These are phyloP conservation scores for Apophysomyces variabilis DNA, from an alignment of 371 early-diverging fungal genomes.

Conservation along the genomic window DNA sequence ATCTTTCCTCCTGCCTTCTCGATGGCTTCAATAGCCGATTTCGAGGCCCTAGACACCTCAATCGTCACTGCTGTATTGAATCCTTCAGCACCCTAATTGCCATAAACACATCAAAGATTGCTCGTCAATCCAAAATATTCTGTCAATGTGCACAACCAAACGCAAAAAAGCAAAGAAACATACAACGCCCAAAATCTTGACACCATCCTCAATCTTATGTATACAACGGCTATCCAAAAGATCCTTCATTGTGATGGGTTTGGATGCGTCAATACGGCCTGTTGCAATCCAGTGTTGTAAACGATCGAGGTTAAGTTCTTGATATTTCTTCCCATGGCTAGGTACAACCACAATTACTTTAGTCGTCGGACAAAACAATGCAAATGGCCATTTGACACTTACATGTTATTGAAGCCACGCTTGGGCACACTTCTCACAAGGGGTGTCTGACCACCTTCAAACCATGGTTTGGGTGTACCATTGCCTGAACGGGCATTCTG, in stretches of 20 bases:
- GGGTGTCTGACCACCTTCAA: constrained; percentile 96
- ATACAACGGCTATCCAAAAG: constrained; percentile 79
- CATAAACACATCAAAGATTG: not conserved
- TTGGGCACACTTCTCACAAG: constrained; percentile 86
- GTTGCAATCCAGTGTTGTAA: constrained; percentile 91
- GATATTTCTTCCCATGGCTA: constrained; percentile 71
- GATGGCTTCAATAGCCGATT: constrained; percentile 79
- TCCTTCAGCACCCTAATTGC: constrained; percentile 61
- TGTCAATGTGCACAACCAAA: too few relatives aligned
- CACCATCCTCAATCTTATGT: constrained; percentile 84
- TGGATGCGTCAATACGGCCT: constrained; percentile 82
- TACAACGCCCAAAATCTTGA: constrained; percentile 84
- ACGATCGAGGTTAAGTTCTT: constrained; percentile 84
- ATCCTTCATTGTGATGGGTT: constrained; percentile 85
- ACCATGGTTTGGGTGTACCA: constrained; percentile 80
- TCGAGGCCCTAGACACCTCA: constrained; percentile 86
- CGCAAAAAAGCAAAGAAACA: constrained; percentile 10
- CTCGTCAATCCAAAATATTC: not conserved
- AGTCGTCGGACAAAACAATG: not conserved
- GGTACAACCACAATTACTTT: not conserved
- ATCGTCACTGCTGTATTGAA: constrained; percentile 77
- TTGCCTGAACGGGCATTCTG: constrained; percentile 86
- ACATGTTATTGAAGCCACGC: constrained; percentile 85
- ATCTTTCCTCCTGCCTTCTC: constrained; percentile 89
- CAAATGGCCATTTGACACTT: constrained; percentile 22